Conservation (phyloP, 306 rosid genomes). For the Pterocarpus santalinus region DNA sequence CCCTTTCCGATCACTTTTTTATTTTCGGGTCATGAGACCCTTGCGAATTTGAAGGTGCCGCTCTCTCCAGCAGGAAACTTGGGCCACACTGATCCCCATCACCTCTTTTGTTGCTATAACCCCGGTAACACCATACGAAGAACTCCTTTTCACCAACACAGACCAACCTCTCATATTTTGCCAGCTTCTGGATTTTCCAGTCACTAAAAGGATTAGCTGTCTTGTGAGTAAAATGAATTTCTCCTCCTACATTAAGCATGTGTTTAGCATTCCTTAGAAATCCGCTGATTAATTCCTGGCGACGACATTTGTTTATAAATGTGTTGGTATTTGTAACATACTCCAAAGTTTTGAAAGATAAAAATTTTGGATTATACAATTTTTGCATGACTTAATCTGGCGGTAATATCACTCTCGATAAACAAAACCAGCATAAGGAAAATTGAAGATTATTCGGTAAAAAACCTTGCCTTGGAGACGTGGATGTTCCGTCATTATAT, state of each 20-base stretch:
- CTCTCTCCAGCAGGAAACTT: conserved; percentile 44
- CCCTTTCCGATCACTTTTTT: too few species aligned
- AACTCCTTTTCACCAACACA: background rate
- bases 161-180: background rate
- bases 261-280: conserved; percentile 38
- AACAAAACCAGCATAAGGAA: conserved; percentile 55
- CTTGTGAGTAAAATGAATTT: conserved; percentile 66
- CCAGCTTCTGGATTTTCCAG: conserved; percentile 49
- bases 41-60: conserved; percentile 39
- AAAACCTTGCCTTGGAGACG: background rate
- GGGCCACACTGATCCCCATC: background rate
- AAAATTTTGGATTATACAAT: too few species aligned
- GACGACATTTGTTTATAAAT: conserved; percentile 18
- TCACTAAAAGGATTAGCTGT: conserved; percentile 27
- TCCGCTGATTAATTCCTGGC: conserved; percentile 38
- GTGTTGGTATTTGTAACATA: too few species aligned
- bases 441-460: conserved; percentile 50
- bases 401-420: fast-evolving
- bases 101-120: conserved; percentile 50
- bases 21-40: too few species aligned
- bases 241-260: conserved; percentile 34
- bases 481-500: conserved; percentile 32
- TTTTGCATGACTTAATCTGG: conserved; percentile 15
- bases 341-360: too few species aligned
- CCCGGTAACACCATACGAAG: conserved; percentile 21